phyloP scores from a whole-genome alignment of 1,139 yeast genomes.

The Meyerozyma elateridarum region DNA sequence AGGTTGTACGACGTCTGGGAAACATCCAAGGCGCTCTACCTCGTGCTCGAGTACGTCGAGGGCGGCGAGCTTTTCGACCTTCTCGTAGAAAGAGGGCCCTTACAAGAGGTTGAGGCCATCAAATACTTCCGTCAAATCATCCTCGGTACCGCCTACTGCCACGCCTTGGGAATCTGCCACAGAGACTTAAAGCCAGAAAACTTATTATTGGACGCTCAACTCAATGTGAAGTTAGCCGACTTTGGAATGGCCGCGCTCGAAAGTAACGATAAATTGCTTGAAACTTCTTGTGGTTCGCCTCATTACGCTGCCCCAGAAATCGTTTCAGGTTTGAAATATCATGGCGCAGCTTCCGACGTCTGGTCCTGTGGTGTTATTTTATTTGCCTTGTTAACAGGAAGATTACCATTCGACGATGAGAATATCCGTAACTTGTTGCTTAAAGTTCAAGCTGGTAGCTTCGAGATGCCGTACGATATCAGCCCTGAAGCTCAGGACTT shows the following conservation, averaged over 20 bases:
- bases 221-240: conserved; percentile 74
- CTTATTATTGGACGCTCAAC: conserved; percentile 58
- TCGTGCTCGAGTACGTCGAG: conserved; percentile 76
- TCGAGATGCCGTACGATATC: conserved; percentile 66
- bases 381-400: conserved; percentile 73
- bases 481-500: conserved; percentile 69
- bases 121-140: conserved; percentile 72
- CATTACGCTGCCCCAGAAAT: conserved; percentile 88
- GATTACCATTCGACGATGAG: conserved; percentile 79
- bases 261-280: conserved; percentile 63
- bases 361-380: conserved; percentile 86
- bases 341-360: conserved; percentile 79
- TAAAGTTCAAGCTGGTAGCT: conserved; percentile 72
- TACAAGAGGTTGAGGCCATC: conserved; percentile 70
- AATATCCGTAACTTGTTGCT: conserved; percentile 63
- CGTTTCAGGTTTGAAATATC: conserved; percentile 70
- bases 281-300: conserved; percentile 82
- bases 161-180: conserved; percentile 75
- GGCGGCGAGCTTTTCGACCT: conserved; percentile 80
- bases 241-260: conserved; percentile 88
- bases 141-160: conserved; percentile 78
- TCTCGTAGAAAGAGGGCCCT: conserved; percentile 74
- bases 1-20: conserved; percentile 82
- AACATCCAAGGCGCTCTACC: conserved; percentile 66
- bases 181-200: conserved; percentile 82